These are phyloP conservation scores for Saposhnikovia divaricata DNA, from an alignment of 129 eudicot genomes.

Conservation along the genomic window DNA sequence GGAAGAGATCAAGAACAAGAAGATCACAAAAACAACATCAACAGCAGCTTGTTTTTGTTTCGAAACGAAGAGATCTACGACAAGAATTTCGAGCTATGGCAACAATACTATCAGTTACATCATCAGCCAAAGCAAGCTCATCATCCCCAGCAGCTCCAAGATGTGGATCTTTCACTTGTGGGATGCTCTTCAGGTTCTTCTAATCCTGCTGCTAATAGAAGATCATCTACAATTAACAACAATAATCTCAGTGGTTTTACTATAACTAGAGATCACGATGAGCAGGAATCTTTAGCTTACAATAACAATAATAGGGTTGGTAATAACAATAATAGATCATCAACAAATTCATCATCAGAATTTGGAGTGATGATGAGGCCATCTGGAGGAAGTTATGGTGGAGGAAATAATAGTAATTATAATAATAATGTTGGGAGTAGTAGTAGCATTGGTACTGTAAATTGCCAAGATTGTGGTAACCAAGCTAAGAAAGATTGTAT, in stretches of 20 bases:
- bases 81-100: slow-evolving; percentile 63
- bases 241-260: background rate
- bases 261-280: background rate
- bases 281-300: background rate
- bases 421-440: background rate
- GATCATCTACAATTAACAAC: slow-evolving; percentile 2
- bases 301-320: background rate
- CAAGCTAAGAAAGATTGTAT: slow-evolving; percentile 69
- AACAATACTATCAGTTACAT: slow-evolving; percentile 16
- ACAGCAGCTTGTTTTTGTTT: slow-evolving; percentile 32
- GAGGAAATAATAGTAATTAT: background rate
- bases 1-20: slow-evolving; percentile 21
- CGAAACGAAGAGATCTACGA: slow-evolving; percentile 75
- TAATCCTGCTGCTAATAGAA: background rate
- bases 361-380: slow-evolving; percentile 2
- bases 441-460: slow-evolving; percentile 25
- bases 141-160: background rate
- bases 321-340: background rate
- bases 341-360: background rate
- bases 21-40: background rate
- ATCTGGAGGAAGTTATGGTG: background rate
- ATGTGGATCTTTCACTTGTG: slow-evolving; percentile 4
- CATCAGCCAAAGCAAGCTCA: slow-evolving; percentile 7
- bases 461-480: slow-evolving; percentile 41
- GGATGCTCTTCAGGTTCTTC: slow-evolving; percentile 7